A percentile compares a stretch with the other conserved stretches of the same genome.
These are phyloP conservation scores for Penicillium italicum DNA, from an alignment of 2,329 filamentous ascomycete species.

Conservation along the genomic window DNA sequence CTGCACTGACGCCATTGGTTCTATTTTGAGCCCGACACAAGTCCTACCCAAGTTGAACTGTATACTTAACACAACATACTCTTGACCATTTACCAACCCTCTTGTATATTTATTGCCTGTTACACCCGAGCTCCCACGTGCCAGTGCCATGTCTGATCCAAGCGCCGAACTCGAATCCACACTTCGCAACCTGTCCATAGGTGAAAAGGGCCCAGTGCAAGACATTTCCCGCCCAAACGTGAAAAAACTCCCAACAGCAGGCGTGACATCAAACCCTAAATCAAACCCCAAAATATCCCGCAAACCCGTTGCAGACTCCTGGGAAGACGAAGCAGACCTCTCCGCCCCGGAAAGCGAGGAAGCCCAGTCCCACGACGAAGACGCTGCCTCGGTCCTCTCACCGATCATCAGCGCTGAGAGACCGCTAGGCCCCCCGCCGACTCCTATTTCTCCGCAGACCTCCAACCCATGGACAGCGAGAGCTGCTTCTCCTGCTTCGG, in stretches of 20 bases:
- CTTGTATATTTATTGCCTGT: background rate
- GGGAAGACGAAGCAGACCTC: slow-evolving; percentile 67
- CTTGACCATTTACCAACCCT: background rate
- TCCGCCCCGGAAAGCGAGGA: slow-evolving; percentile 42
- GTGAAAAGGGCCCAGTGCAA: slow-evolving; percentile 27
- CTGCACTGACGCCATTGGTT: slow-evolving; percentile 24
- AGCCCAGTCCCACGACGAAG: slow-evolving; percentile 19
- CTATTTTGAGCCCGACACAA: slow-evolving; percentile 1
- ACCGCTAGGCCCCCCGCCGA: slow-evolving; percentile 60
- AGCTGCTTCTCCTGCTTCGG: slow-evolving; percentile 14
- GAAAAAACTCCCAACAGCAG: slow-evolving; percentile 1
- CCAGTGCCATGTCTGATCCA: slow-evolving; percentile 22
- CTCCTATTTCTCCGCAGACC: slow-evolving; percentile 57
- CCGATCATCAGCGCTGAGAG: slow-evolving; percentile 30
- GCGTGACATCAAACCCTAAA: background rate
- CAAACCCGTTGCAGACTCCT: slow-evolving; percentile 61
- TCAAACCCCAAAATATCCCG: slow-evolving; percentile 18
- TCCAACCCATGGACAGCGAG: slow-evolving; percentile 21
- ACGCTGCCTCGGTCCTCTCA: slow-evolving; percentile 29
- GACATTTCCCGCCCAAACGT: slow-evolving; percentile 26
- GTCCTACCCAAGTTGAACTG: slow-evolving; percentile 6
- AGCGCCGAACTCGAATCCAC: slow-evolving; percentile 31
- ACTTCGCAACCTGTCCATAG: slow-evolving; percentile 31
- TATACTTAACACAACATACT: slow-evolving; percentile 3
- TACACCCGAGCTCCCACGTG: background rate